Evolutionary conservation across 2,329 filamentous ascomycete genomes (phyloP).

Genomic region (Cadophora sp.): DNA sequence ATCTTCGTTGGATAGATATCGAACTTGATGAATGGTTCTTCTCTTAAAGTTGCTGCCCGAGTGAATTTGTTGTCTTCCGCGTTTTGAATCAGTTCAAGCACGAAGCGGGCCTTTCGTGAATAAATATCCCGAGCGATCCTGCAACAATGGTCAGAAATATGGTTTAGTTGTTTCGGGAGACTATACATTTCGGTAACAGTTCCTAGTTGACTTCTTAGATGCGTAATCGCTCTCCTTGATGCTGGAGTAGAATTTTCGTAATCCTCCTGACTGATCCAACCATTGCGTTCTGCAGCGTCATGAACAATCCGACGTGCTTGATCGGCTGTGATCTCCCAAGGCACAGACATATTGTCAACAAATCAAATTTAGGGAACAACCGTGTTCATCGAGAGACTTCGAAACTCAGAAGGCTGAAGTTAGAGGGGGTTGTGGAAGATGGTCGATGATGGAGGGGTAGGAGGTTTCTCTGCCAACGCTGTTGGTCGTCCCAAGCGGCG

Average conservation of each 20-base stretch:
- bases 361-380: background rate
- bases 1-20: background rate
- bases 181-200: background rate
- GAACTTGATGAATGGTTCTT: background rate
- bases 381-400: background rate
- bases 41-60: no score
- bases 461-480: no score
- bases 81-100: slow-evolving; percentile 61
- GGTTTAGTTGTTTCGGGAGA: background rate
- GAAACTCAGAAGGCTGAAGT: no score
- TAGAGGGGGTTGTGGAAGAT: no score
- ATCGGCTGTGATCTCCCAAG: background rate
- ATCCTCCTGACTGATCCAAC: background rate
- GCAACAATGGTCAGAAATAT: background rate
- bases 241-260: background rate
- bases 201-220: slow-evolving; percentile 5
- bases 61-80: slow-evolving; percentile 57
- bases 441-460: no score
- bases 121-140: background rate
- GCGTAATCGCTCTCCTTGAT: background rate
- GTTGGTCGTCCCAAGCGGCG: no score
- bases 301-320: background rate
- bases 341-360: background rate
- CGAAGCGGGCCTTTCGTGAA: slow-evolving; percentile 47
- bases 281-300: background rate